Evolutionary conservation across 2,329 filamentous ascomycete genomes (phyloP).

Genomic region (Hymenoscyphus albidus): DNA sequence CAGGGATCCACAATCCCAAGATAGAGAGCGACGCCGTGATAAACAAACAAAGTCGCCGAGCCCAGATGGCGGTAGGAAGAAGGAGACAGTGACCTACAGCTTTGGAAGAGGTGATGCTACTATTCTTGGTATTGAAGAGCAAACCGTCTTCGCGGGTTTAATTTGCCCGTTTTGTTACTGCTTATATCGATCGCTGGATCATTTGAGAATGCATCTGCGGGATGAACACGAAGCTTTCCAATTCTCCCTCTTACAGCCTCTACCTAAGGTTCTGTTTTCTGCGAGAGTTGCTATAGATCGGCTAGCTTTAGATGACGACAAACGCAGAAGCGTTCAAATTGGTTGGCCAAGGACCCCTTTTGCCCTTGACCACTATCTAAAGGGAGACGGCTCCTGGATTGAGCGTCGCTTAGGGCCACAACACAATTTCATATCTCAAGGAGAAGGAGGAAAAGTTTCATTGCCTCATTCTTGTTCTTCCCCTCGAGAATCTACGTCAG

Average conservation of each 20-base stretch:
- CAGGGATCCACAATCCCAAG: conserved; percentile 49
- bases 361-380: conserved; percentile 42
- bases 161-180: conserved; percentile 28
- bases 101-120: conserved; percentile 25
- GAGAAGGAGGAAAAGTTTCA: conserved; percentile 18
- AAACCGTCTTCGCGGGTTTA: conserved; percentile 23
- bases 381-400: conserved; percentile 46
- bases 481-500: conserved; percentile 24
- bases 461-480: conserved; percentile 29
- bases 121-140: conserved; percentile 22
- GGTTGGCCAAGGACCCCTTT: conserved; percentile 43
- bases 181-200: conserved; percentile 17
- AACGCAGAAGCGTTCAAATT: conserved; percentile 42
- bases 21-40: background rate
- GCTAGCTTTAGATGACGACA: conserved; percentile 26
- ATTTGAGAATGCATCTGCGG: conserved; percentile 27
- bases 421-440: conserved; percentile 31
- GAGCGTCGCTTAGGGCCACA: conserved; percentile 41
- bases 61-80: conserved; percentile 20
- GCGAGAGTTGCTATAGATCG: conserved; percentile 26
- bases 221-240: conserved; percentile 27
- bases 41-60: background rate
- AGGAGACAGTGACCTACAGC: conserved; percentile 24
- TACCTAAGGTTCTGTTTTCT: conserved; percentile 43
- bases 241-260: conserved; percentile 23